Conservation (phyloP, 1,284 basidiomycete species). For the Apiotrichum laibachii region DNA sequence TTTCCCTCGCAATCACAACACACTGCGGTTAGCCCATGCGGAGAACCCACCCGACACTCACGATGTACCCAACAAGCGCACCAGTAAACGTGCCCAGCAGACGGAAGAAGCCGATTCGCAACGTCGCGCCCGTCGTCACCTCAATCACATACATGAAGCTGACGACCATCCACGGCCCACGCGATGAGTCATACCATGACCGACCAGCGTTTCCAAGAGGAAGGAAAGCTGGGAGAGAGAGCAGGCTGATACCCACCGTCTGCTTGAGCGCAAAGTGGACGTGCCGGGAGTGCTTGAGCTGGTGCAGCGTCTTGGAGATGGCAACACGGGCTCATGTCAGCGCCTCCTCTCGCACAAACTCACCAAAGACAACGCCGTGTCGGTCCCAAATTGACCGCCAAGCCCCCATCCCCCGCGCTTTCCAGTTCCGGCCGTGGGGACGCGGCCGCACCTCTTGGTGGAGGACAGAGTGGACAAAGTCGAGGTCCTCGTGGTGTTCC, state of each 20-base stretch:
- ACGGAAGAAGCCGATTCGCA: conserved; percentile 52
- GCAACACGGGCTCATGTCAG: conserved; percentile 27
- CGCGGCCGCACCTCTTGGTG: conserved; percentile 7
- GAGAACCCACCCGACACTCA: conserved; percentile 23
- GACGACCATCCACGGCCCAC: conserved; percentile 52
- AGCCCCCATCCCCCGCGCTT: conserved; percentile 3
- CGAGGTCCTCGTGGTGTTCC: conserved; percentile 18
- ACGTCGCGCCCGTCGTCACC: conserved; percentile 53
- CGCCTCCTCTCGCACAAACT: conserved; percentile 1
- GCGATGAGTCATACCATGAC: conserved; percentile 46
- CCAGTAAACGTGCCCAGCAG: conserved; percentile 53
- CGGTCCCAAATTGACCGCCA: conserved; percentile 44
- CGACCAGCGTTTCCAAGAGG: conserved; percentile 35
- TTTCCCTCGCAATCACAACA: conserved; percentile 46
- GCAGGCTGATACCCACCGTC: conserved; percentile 49
- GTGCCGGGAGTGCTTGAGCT: conserved; percentile 51
- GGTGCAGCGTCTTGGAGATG: conserved; percentile 35
- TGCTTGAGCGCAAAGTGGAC: conserved; percentile 53
- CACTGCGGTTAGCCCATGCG: conserved; percentile 27
- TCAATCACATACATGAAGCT: conserved; percentile 55
- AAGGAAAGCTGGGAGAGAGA: conserved; percentile 52
- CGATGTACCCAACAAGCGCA: conserved; percentile 48
- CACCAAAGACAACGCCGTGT: conserved; percentile 28
- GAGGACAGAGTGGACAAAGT: conserved; percentile 21
- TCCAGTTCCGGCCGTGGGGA: background rate